These are phyloP conservation scores for Eragrostis nindensis DNA, from an alignment of 176 grass and related monocot genomes.

Conservation along the genomic window DNA sequence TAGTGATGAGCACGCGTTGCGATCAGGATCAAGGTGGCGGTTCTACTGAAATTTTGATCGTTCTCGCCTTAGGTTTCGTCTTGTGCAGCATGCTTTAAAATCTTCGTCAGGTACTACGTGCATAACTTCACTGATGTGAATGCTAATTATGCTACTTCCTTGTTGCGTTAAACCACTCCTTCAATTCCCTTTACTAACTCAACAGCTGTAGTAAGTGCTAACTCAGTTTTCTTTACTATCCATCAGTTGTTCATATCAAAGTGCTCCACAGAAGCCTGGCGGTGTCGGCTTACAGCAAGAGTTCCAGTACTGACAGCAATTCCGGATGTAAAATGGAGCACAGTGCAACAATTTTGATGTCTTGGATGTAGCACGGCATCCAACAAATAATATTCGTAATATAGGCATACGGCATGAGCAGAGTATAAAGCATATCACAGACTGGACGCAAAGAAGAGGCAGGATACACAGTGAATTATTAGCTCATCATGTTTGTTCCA, in stretches of 20 bases:
- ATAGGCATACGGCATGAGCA: background rate
- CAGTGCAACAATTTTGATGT: background rate
- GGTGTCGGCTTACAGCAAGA: too few species aligned
- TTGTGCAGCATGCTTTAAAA: slow-evolving; percentile 7
- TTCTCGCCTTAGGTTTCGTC: background rate
- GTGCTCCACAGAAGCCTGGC: too few species aligned
- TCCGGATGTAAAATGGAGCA: background rate
- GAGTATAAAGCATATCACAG: background rate
- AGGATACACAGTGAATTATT: slow-evolving; percentile 17
- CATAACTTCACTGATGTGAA: slow-evolving; percentile 10
- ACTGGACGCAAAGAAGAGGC: background rate
- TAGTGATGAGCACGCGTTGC: too few species aligned
- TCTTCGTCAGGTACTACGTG: background rate
- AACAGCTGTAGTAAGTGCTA: background rate
- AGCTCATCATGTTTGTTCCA: slow-evolving; percentile 17
- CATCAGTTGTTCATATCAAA: too few species aligned
- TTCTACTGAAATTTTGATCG: background rate
- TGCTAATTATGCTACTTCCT: slow-evolving; percentile 28
- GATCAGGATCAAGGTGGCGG: background rate
- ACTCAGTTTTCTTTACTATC: too few species aligned
- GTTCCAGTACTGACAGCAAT: background rate
- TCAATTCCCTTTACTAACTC: background rate
- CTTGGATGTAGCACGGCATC: background rate
- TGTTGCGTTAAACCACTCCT: background rate
- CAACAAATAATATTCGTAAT: background rate